Percentiles rank a stretch among this genome's conserved stretches.
These are phyloP conservation scores for Beauveria pseudobassiana DNA, from an alignment of 2,329 filamentous ascomycete genomes.

Conservation along the genomic window DNA sequence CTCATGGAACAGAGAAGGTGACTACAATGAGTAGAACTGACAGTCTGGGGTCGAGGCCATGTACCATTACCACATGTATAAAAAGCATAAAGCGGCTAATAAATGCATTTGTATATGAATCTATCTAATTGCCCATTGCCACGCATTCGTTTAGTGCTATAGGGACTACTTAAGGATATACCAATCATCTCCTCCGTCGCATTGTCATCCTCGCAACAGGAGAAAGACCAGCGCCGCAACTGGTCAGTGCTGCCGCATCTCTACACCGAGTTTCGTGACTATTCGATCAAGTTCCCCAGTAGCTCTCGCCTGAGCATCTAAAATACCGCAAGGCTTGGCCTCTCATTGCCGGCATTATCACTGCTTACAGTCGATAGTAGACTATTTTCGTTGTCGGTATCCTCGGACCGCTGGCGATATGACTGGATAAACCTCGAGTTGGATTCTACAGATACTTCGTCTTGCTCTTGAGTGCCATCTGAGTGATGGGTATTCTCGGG, in stretches of 20 bases:
- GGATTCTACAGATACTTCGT: background rate
- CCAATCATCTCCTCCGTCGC: background rate
- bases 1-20: background rate
- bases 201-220: background rate
- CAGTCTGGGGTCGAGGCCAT: background rate
- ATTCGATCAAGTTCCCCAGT: background rate
- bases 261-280: background rate
- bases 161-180: background rate
- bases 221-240: background rate
- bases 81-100: slow-evolving; percentile 5
- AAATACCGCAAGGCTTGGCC: background rate
- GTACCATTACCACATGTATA: slow-evolving; percentile 3
- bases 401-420: slow-evolving; percentile 7
- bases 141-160: background rate
- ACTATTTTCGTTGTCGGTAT: slow-evolving; percentile 3
- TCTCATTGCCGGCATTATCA: background rate
- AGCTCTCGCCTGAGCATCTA: background rate
- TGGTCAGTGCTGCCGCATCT: background rate
- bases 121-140: slow-evolving; percentile 1
- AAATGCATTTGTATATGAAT: slow-evolving; percentile 11
- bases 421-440: slow-evolving; percentile 10
- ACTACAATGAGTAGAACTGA: background rate
- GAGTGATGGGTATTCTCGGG: background rate
- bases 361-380: background rate
- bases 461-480: slow-evolving; percentile 1